Evolutionary conservation across 2,329 filamentous ascomycete species (phyloP).

Genomic region (Pseudogymnoascus pannorum): DNA sequence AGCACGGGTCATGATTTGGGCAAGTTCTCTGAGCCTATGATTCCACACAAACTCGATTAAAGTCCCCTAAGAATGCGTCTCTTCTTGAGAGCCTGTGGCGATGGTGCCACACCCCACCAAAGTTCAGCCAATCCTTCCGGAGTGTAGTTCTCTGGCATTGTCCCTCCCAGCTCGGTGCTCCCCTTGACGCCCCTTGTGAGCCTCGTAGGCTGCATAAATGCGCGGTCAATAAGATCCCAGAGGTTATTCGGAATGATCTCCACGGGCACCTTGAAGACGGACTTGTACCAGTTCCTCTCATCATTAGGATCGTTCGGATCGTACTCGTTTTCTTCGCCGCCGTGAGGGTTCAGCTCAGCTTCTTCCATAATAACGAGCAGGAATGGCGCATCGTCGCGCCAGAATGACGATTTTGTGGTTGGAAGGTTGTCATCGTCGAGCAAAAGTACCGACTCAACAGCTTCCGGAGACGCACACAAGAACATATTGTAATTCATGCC

Average conservation of each 20-base stretch:
- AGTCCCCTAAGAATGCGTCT: not conserved
- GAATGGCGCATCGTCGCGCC: constrained; percentile 15
- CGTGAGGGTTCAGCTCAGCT: constrained; percentile 9
- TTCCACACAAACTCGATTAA: not conserved
- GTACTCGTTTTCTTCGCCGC: constrained; percentile 8
- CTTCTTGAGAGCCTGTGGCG: not conserved
- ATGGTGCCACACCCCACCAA: constrained; percentile 1
- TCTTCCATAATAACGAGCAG: constrained; percentile 16
- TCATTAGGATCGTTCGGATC: constrained; percentile 10
- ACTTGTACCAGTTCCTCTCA: constrained; percentile 17
- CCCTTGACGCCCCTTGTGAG: not conserved
- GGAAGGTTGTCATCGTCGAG: not conserved
- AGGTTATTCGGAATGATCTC: constrained; percentile 18
- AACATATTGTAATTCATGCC: constrained; percentile 13
- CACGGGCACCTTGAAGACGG: constrained; percentile 19
- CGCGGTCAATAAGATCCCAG: constrained; percentile 13
- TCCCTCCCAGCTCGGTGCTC: not conserved
- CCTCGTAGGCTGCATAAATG: not conserved
- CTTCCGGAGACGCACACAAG: constrained; percentile 17
- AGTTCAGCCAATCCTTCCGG: not conserved
- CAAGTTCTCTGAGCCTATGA: too few relatives aligned
- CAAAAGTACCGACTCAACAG: constrained; percentile 14
- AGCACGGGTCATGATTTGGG: too few relatives aligned
- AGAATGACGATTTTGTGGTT: constrained; percentile 9
- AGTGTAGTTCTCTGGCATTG: not conserved